Evolutionary conservation across 306 rosid species (phyloP).

Genomic region (Senna tora): DNA sequence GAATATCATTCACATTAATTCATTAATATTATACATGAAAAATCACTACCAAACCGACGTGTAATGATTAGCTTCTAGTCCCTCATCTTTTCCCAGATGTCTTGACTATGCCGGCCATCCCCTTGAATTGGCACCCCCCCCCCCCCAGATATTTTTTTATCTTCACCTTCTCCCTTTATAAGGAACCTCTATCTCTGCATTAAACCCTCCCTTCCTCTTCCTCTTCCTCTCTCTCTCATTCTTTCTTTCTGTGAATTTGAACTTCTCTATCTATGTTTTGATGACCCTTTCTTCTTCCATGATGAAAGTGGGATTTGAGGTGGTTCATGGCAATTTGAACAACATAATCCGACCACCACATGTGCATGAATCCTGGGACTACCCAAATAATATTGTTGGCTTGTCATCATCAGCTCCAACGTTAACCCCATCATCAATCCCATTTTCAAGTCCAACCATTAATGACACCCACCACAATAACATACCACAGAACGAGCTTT

Average conservation of each 20-base stretch:
- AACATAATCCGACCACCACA: slow-evolving; percentile 60
- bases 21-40: slow-evolving; percentile 13
- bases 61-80: slow-evolving; percentile 47
- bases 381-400: slow-evolving; percentile 32
- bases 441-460: slow-evolving; percentile 42
- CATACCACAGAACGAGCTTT: slow-evolving; percentile 54
- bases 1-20: background rate
- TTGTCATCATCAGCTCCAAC: slow-evolving; percentile 38
- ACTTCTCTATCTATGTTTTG: background rate
- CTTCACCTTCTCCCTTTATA: slow-evolving; percentile 53
- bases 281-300: slow-evolving; percentile 26
- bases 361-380: slow-evolving; percentile 58
- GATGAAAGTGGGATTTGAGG: slow-evolving; percentile 66
- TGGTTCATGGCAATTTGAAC: slow-evolving; percentile 52
- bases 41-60: slow-evolving; percentile 49
- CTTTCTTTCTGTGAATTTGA: background rate
- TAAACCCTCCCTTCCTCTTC: slow-evolving; percentile 32
- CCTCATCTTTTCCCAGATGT: slow-evolving; percentile 51
- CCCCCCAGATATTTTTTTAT: slow-evolving; percentile 24
- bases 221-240: background rate
- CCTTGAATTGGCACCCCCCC: slow-evolving; percentile 34
- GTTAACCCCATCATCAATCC: slow-evolving; percentile 41
- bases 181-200: slow-evolving; percentile 41
- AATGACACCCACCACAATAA: slow-evolving; percentile 37
- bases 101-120: slow-evolving; percentile 80